Percentiles rank a stretch among this genome's conserved stretches.
Conservation (phyloP, 1,284 basidiomycete species). For the Stygiomarasmius scandens region DNA sequence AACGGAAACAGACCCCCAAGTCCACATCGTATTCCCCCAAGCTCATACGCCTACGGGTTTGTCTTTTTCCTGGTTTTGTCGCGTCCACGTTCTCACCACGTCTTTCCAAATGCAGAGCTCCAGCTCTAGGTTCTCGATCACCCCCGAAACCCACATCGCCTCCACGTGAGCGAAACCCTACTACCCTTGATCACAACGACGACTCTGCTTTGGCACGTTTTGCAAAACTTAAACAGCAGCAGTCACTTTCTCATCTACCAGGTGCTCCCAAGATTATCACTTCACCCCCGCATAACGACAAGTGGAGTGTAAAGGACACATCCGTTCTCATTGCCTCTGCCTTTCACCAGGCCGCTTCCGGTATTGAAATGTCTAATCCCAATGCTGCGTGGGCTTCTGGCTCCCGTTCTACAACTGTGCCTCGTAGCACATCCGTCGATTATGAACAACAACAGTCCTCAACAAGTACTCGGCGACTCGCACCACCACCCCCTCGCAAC, state of each 20-base stretch:
- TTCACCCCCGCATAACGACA: conserved; percentile 58
- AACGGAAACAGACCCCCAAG: conserved; percentile 38
- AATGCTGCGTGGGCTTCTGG: conserved; percentile 69
- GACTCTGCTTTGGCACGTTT: conserved; percentile 41
- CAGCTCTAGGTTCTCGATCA: conserved; percentile 58
- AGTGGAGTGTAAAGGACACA: conserved; percentile 76
- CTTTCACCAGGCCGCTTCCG: conserved; percentile 65
- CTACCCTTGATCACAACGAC: conserved; percentile 33
- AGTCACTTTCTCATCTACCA: conserved; percentile 31
- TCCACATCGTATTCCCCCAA: conserved; percentile 45
- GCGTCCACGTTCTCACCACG: conserved; percentile 22
- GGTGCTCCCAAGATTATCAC: conserved; percentile 40
- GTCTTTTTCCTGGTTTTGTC: conserved; percentile 28
- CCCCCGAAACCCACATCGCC: conserved; percentile 52
- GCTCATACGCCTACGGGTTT: conserved; percentile 72
- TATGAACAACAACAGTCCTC: conserved; percentile 69
- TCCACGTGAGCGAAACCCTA: conserved; percentile 26
- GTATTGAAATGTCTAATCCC: conserved; percentile 52
- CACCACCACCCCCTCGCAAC: conserved; percentile 53
- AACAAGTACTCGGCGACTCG: conserved; percentile 54
- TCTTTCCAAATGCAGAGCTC: conserved; percentile 46
- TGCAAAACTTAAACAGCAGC: conserved; percentile 46
- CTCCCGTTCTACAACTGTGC: conserved; percentile 49
- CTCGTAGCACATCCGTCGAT: conserved; percentile 76
- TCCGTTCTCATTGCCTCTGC: conserved; percentile 84